Evolutionary conservation across 768 basidiomycete species (phyloP), one percentile per base, ranked within the genome.

Genomic region (Lyophyllum decastes): DNA sequence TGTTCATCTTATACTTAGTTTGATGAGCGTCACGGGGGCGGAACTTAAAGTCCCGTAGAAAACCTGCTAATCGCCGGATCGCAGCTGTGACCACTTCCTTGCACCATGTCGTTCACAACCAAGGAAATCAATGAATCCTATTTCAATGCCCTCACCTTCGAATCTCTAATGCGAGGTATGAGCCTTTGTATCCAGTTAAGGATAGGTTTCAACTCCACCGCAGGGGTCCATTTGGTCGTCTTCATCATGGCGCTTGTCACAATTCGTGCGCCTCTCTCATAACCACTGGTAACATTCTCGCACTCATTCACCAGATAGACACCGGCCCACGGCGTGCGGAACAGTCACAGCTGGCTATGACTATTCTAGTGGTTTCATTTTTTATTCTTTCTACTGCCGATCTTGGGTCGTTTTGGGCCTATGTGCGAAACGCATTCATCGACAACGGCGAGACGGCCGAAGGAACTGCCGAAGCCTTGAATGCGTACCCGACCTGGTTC

Each of bases 401-500:
- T 24, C 34, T 57, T 5, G 61, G 58, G 19, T 27, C 43, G 24
- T 60, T 38, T 35, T 63, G 61, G 61, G 55, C 59, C 10, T 55
- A 60, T 46, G 55, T 63, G 27, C 59, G 55, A 16, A 43, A 45
- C 4, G 59, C 61, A 27, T 63, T 57, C 21, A 63, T 63, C 14
- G 49, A 48, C 26, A 52, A 55, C 34, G 55, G 56, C 4, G 58
- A 57, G 22, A 60, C 52, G 1, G 44, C 52, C 5, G 24, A 51
- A 14, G 45, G 52, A 1, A 58, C 40, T 17, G 52, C 59, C 10
- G 50, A 26, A 4, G 55, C 61, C 12, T 43, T 63, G 6, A 47
- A 54, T 17, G 52, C 51, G 10, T 60, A 63, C 33, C 59, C 61
- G 4, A 60, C 40, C 12, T 60, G 55, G 52, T 60, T 63, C 16